Conservation (phyloP, 768 basidiomycete species). For the Hygrophorus russula region DNA sequence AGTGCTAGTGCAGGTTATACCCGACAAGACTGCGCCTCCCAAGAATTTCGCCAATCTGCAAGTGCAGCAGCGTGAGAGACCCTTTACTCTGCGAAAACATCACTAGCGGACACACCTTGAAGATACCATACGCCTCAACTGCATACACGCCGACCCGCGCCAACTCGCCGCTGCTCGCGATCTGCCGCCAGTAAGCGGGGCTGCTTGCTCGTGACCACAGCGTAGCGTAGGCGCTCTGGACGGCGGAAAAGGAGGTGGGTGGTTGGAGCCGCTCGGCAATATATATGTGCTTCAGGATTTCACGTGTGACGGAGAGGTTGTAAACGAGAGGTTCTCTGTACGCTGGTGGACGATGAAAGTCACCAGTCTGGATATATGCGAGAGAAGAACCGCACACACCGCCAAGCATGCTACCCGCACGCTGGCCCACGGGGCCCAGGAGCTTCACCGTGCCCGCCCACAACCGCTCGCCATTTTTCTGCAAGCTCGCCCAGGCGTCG, state of each 20-base stretch:
- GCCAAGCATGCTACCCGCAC: constrained; percentile 43
- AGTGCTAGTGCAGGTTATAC: constrained; percentile 52
- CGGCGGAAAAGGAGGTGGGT: constrained; percentile 42
- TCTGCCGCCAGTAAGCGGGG: constrained; percentile 48
- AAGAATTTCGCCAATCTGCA: constrained; percentile 78
- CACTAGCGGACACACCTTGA: constrained; percentile 44
- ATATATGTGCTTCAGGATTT: constrained; percentile 69
- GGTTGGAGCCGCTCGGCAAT: constrained; percentile 60
- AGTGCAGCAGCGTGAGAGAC: not conserved
- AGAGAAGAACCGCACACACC: constrained; percentile 17
- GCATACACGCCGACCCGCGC: constrained; percentile 62
- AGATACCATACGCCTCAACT: constrained; percentile 83
- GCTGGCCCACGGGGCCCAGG: constrained; percentile 37
- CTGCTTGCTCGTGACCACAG: constrained; percentile 53
- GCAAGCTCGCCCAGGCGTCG: constrained; percentile 47
- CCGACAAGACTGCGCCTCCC: constrained; percentile 73
- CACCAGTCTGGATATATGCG: not conserved
- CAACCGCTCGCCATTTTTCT: constrained; percentile 43
- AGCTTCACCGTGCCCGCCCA: constrained; percentile 39
- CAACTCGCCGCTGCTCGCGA: constrained; percentile 54
- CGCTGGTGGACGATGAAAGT: constrained; percentile 27
- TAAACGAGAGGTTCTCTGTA: constrained; percentile 72
- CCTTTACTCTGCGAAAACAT: not conserved
- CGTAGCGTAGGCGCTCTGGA: constrained; percentile 50
- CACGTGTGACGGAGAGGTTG: constrained; percentile 68